Base-by-base conservation (phyloP, 495 filamentous ascomycete species). In the Hypoxylon fuscum region DNA sequence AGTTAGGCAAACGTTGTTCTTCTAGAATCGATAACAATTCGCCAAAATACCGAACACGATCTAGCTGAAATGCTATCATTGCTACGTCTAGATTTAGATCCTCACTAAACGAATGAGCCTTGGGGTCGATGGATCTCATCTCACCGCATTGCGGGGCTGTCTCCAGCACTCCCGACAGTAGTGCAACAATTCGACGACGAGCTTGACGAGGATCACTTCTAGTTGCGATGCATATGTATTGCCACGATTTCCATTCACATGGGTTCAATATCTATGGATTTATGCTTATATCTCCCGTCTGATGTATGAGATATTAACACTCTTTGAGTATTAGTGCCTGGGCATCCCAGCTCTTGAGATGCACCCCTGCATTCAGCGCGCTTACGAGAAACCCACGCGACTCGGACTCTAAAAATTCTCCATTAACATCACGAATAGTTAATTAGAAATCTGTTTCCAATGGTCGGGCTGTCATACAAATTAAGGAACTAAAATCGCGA, bases 81-180 rank as follows among this genome's bases (percentile, higher is more conserved):
- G 56, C 21, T 52, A 54, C 55, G 44, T 48, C 35, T 38, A 14
- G 7, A 11, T 11, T 43, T 17, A 31, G 23, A 44, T 34, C 48
- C 18, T 31, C 48, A 23, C 22, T 32, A 34, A 21, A 29, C 21
- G 44, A 52, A 56, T 66, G 34, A 61, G 56, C 63, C 47, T 57
- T 61, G 29, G n/a, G 32, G 40, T 34, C 25, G 25, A 48, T 56
- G 51, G 47, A 61, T 59, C 50, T 51, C 50, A 66, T 61, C 63
- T 66, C 31, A 66, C 56, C 63, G 57, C 41, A 65, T 57, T 66
- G 57, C 52, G 63, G 62, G 51, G 51, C 51, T 0, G 15, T 14
- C 41, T 21, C 14, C 40, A 46, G 23, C 25, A n/a, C 42, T 23
- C n/a, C 15, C 17, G 15, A 15, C 11, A 48, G 5, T 11, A 34